These are phyloP conservation scores for Aspergillus chevalieri DNA, from an alignment of 2,329 filamentous ascomycete genomes.

Conservation along the genomic window DNA sequence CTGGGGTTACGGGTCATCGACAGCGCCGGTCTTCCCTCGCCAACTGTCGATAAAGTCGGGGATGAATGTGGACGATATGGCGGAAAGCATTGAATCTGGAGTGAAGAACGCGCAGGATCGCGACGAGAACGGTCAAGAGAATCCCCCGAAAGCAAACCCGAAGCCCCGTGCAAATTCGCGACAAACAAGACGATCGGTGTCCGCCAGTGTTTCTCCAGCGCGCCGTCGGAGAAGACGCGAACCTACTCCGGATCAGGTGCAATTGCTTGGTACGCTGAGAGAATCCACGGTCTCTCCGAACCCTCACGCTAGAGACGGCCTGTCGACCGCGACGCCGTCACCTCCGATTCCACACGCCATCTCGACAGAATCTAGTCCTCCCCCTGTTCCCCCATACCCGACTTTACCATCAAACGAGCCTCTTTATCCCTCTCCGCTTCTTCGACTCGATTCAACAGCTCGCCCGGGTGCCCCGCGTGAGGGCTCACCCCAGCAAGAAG, in stretches of 20 bases:
- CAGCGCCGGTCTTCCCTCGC: conserved; percentile 29
- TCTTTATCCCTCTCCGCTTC: conserved; percentile 26
- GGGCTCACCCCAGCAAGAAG: conserved; percentile 15
- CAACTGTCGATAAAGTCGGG: conserved; percentile 25
- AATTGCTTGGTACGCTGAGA: conserved; percentile 24
- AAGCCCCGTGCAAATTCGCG: conserved; percentile 10
- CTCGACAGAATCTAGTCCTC: conserved; percentile 27
- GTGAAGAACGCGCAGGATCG: conserved; percentile 18
- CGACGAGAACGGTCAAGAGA: conserved; percentile 16
- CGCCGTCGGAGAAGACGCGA: conserved; percentile 21
- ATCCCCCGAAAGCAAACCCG: conserved; percentile 10
- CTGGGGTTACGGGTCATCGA: conserved; percentile 36
- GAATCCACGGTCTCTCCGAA: conserved; percentile 19
- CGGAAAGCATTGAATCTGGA: conserved; percentile 26
- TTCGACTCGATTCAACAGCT: conserved; percentile 10
- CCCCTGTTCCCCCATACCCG: conserved; percentile 16
- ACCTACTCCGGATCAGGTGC: conserved; percentile 29
- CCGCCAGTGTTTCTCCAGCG: conserved; percentile 11
- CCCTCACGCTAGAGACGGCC: conserved; percentile 4
- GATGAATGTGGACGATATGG: conserved; percentile 27
- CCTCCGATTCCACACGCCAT: conserved; percentile 29
- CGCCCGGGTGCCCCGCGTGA: conserved; percentile 6
- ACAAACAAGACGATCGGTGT: conserved; percentile 7
- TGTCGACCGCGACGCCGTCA: conserved; percentile 28
- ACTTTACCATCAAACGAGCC: conserved; percentile 13